These are phyloP conservation scores for Rhododendron griersonianum DNA, from an alignment of 148 eudicot species.

Conservation along the genomic window DNA sequence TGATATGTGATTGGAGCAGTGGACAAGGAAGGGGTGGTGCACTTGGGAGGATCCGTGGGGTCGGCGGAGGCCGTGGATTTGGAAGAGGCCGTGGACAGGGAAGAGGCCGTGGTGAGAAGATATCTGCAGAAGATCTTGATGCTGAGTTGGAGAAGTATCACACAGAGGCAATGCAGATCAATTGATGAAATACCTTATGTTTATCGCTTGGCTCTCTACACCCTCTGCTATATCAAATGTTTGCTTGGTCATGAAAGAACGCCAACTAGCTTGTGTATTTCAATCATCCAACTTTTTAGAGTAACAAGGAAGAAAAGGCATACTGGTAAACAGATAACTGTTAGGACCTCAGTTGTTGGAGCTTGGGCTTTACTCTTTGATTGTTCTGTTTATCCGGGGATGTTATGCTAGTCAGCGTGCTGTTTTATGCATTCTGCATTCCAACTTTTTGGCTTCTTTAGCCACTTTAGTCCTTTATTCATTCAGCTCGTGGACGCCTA, in stretches of 20 bases:
- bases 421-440: conserved; percentile 9
- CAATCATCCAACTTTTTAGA: conserved; percentile 22
- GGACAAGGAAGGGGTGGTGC: conserved; percentile 71
- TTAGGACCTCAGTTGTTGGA: conserved; percentile 30
- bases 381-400: conserved; percentile 18
- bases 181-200: conserved; percentile 13
- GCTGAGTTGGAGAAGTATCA: conserved; percentile 95
- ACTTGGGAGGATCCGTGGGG: conserved; percentile 40
- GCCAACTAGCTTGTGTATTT: conserved; percentile 27
- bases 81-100: conserved; percentile 65
- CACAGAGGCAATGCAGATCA: conserved; percentile 64
- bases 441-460: conserved; percentile 22
- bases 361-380: conserved; percentile 25
- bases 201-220: conserved; percentile 15
- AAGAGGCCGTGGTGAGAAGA: conserved; percentile 59
- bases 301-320: conserved; percentile 20
- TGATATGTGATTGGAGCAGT: conserved; percentile 32
- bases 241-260: conserved; percentile 25
- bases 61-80: conserved; percentile 44
- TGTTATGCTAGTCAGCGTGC: conserved; percentile 16
- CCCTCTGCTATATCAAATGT: conserved; percentile 17
- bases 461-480: conserved; percentile 9
- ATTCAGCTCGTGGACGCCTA: conserved; percentile 18
- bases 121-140: conserved; percentile 85
- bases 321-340: conserved; percentile 22